Base-by-base conservation (phyloP, 2,329 filamentous ascomycete species). In the Diaporthe destruens region DNA sequence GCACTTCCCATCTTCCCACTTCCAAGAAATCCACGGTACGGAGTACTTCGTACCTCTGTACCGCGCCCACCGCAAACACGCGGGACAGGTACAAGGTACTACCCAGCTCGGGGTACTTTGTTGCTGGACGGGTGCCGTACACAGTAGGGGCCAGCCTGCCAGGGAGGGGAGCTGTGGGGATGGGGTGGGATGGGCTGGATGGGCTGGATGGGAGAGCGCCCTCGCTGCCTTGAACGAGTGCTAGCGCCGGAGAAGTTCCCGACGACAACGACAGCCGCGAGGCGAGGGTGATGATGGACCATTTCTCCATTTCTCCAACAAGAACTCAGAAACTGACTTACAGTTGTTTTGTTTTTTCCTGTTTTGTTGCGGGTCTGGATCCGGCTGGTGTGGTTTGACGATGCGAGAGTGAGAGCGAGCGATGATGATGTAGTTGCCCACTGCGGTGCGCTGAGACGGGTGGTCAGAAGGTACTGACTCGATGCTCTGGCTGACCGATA, bases 181-280 rank as follows among this genome's bases (percentile, higher is more conserved):
- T 66, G 61, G 61, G 25, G 61, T 51, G 47, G 44, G 61, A 66
- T 53, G 44, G 32, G 53, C n/a, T n/a, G n/a, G n/a, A n/a, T n/a
- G n/a, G n/a, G n/a, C n/a, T n/a, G n/a, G n/a, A n/a, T 53, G 44
- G 32, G 53, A 39, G 53, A 39, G 3, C 47, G 47, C n/a, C 57
- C 61, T 65, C 61, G 61, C 32, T 66, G 44, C 61, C 61, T 66
- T 66, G 61, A 66, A 66, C 61, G 29, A 44, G 54, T 36, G 29
- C 63, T 72, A 72, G 71, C 71, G 63, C 55, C 71, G 71, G 71
- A 69, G 71, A 61, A 59, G 18, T 72, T 61, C 61, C 71, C 71
- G 71, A 63, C 63, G 32, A 69, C 70, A 57, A 72, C 59, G 55
- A 57, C 69, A 8, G 53, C 36, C 44, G 68, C 67, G 34, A 44